These are phyloP conservation scores for Sphagnum tenellum DNA, from an alignment of 225 moss, liverwort and hornwort species.

Conservation along the genomic window DNA sequence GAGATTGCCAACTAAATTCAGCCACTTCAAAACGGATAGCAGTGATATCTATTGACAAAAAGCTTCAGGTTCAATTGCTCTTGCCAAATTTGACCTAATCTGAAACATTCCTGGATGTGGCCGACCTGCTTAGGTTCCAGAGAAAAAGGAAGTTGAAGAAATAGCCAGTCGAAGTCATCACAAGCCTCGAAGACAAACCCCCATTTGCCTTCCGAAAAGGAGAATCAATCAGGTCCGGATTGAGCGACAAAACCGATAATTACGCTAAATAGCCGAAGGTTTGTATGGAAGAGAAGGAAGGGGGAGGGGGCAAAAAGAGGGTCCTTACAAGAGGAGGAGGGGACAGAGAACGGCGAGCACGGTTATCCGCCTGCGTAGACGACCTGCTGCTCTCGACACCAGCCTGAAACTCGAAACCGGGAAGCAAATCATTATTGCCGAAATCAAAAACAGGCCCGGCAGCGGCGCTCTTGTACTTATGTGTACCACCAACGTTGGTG, in stretches of 20 bases:
- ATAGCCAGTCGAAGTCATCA: too few species aligned
- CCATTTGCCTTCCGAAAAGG: not conserved
- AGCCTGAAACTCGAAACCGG: constrained; percentile 78
- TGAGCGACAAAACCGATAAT: not conserved
- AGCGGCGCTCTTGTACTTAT: too few species aligned
- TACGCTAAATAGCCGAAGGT: too few species aligned
- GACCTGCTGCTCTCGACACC: constrained; percentile 17
- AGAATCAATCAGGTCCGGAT: not conserved
- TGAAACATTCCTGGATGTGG: too few species aligned
- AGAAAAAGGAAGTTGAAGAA: too few species aligned
- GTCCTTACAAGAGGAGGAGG: not conserved
- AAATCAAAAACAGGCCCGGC: constrained; percentile 29
- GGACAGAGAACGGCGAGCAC: constrained; percentile 2
- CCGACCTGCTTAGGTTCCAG: too few species aligned
- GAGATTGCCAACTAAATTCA: not conserved
- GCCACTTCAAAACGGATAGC: not conserved
- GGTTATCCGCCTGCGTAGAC: constrained; percentile 12
- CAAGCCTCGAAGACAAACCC: not conserved
- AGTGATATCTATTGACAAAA: not conserved
- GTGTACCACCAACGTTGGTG: too few species aligned
- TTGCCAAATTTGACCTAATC: too few species aligned
- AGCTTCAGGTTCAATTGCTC: not conserved
- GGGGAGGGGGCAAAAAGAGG: too few species aligned
- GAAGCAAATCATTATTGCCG: constrained; percentile 51
- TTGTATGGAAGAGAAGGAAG: too few species aligned